Base-by-base conservation (phyloP, 192 early-diverging fungal species). In the Coemansia sp. region DNA sequence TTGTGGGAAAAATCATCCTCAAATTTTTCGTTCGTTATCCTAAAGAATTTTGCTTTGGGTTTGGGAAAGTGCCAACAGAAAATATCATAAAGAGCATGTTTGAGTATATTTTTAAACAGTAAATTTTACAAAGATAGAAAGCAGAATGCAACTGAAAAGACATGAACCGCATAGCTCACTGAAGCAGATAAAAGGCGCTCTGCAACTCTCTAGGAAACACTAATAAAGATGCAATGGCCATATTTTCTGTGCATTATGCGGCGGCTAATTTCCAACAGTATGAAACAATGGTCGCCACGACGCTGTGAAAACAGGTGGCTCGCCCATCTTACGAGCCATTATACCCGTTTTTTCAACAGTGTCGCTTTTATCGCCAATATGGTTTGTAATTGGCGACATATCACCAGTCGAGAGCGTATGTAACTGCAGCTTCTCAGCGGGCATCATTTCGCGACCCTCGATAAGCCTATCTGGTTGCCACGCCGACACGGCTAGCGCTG, bases 311-410 rank as follows among this genome's bases (percentile, higher is more conserved):
- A 71, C 69, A 1, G 75, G 75, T 47, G 75, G 75, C 37, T 70
- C 75, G 12, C 75, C 75, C 75, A 77, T 77, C 41, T 68, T 71
- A 21, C 75, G 69, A 11, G 75, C 75, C 6, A 40, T 39, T 8
- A 77, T 68, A 6, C 75, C 62, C 1, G 66, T 61, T 26, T 23
- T 37, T 41, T 40, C 56, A n/a, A 16, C 56, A 7, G n/a, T 16
- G 6, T 13, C 4, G 38, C 39, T 41, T 18, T 58, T 15, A 38
- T 23, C 39, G n/a, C 39, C 56, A 58, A 41, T n/a, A 10, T 21
- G 38, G 18, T 21, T 18, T 45, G 48, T 32, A 10, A 37, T 56
- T 13, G 69, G 65, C 8, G 65, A 26, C 61, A 76, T 68, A 7
- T 48, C 56, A 7, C 12, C 11, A 9, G 64, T 40, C 1, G 61